Evolutionary conservation across 176 grass and related monocot genomes (phyloP), one percentile per base, ranked within the genome.

Genomic region (Leersia perrieri): DNA sequence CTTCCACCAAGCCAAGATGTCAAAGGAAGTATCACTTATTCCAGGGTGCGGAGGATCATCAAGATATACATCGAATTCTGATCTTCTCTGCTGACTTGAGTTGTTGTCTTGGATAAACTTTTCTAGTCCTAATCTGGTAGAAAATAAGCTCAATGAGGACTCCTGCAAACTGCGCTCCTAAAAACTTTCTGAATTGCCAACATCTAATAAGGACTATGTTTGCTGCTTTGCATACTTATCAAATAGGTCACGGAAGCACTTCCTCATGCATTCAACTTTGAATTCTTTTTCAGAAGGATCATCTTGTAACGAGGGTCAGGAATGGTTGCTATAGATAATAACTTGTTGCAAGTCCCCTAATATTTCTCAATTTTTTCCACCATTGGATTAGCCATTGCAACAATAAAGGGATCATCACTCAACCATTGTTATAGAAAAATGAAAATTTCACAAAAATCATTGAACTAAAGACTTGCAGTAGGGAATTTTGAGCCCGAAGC

Each of bases 261-360:
- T 61, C 26, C 61, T 78, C 22, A 76, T 40, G 0, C 2, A 18
- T 7, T 78, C 27, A 13, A 62, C 14, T 16, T 42, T 44, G 2
- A 31, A 9, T 44, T 28, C n/a, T 45, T 15, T 39, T 1, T 22
- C 16, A 45, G 22, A 65, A 25, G 75, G 68, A 38, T 84, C 49
- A 88, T 36, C 22, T 80, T 88, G 62, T 80, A 88, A 29, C 69
- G 47, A 68, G 81, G 81, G 44, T 88, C 87, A 45, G 84, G 73
- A 75, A 84, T 66, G 9, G 62, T 83, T 14, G 76, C 75, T 32
- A 88, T 28, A 18, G 81, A 38, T 70, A 80, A 63, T 30, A 84
- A 20, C 44, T 68, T 55, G 39, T 72, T 79, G 9, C 33, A 32
- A 5, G 40, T 60, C 1, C 33, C 26, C 70, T 63, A 63, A 13